These are phyloP conservation scores for Clarireedia paspali DNA, from an alignment of 2,329 filamentous ascomycete species.

Conservation along the genomic window DNA sequence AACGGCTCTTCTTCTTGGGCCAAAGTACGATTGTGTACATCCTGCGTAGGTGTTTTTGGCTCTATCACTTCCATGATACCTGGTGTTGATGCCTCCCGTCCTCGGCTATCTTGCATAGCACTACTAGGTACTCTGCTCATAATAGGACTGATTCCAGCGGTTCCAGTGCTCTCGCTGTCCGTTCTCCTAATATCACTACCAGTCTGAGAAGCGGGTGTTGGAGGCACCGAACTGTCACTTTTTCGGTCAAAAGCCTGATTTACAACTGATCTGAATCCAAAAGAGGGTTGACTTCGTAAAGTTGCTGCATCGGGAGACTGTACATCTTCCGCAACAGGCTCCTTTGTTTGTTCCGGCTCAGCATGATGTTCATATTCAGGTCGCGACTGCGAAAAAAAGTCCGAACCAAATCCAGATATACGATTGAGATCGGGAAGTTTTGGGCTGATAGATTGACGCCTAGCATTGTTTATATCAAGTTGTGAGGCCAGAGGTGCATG, in stretches of 20 bases:
- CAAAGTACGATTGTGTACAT: constrained; percentile 6
- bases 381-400: constrained; percentile 40
- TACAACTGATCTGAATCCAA: constrained; percentile 52
- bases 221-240: constrained; percentile 43
- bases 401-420: constrained; percentile 52
- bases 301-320: constrained; percentile 14
- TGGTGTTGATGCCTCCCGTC: constrained; percentile 37
- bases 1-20: constrained; percentile 6
- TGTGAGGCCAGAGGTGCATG: constrained; percentile 10
- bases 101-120: constrained; percentile 25
- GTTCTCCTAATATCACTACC: constrained; percentile 46
- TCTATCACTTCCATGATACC: constrained; percentile 46
- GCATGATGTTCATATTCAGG: constrained; percentile 9
- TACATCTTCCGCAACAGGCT: neutral
- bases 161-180: constrained; percentile 51
- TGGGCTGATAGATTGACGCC: constrained; percentile 41
- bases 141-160: constrained; percentile 50
- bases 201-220: constrained; percentile 41
- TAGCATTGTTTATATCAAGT: constrained; percentile 16
- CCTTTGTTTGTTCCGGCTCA: neutral
- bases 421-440: constrained; percentile 50
- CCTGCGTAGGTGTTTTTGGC: constrained; percentile 16
- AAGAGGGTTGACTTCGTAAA: constrained; percentile 44
- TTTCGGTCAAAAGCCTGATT: constrained; percentile 56
- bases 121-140: constrained; percentile 46